Conservation (phyloP, 352 stramenopile species). For the Phytophthora hibernalis region DNA sequence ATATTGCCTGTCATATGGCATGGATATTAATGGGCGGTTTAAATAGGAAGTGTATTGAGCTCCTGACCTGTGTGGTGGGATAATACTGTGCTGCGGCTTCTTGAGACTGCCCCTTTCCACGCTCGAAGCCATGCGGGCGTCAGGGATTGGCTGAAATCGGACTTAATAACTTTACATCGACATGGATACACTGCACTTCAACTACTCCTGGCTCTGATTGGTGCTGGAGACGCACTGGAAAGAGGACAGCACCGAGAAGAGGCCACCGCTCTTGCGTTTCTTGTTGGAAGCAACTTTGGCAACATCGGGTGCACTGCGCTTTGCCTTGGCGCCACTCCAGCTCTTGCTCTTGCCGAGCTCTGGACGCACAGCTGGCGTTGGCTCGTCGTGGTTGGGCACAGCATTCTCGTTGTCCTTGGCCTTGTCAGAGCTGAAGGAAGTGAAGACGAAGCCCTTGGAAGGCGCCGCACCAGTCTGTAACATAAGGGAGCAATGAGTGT, state of each 20-base stretch:
- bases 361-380: conserved; percentile 15
- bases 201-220: conserved; percentile 39
- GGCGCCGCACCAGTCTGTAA: conserved; percentile 25
- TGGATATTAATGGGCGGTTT: background rate
- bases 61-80: background rate
- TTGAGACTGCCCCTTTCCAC: background rate
- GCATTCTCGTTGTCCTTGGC: conserved; percentile 51
- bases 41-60: background rate
- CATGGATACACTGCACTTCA: conserved; percentile 18
- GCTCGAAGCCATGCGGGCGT: conserved; percentile 1
- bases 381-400: conserved; percentile 35
- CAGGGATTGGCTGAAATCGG: conserved; percentile 26
- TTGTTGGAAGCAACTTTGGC: conserved; percentile 23
- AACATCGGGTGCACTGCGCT: conserved; percentile 24
- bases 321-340: conserved; percentile 40
- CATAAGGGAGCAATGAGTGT: conserved; percentile 8
- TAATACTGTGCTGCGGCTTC: background rate
- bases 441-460: conserved; percentile 86
- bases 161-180: conserved; percentile 1
- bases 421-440: conserved; percentile 63
- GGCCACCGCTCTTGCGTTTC: conserved; percentile 58
- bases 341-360: conserved; percentile 64
- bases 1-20: conserved; percentile 16
- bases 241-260: conserved; percentile 77
- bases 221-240: conserved; percentile 70